A percentile compares a stretch with the other conserved stretches of the same genome.
Evolutionary conservation across 805 yeast species (phyloP).

Genomic region (Pichia ethanolica): DNA sequence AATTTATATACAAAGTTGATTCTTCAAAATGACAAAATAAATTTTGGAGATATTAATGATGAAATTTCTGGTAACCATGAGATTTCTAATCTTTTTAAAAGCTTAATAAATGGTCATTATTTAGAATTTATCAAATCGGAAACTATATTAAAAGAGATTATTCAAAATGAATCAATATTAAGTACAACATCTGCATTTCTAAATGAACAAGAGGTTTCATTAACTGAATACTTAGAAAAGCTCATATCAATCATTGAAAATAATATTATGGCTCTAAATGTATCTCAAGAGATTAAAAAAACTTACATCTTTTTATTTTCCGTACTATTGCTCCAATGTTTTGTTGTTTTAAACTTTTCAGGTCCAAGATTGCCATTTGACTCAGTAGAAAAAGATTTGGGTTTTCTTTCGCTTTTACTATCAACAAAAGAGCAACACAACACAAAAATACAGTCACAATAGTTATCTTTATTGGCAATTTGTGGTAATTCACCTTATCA

Average conservation of each 20-base stretch:
- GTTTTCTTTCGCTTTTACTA: constrained; percentile 15
- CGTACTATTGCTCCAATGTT: constrained; percentile 56
- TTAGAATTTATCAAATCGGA: constrained; percentile 12
- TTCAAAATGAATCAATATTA: constrained; percentile 10
- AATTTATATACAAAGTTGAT: constrained; percentile 14
- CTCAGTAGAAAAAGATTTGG: constrained; percentile 7
- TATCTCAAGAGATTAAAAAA: not conserved
- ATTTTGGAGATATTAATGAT: not conserved
- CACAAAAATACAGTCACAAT: constrained; percentile 2
- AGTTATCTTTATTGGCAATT: constrained; percentile 15
- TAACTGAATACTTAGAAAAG: not conserved
- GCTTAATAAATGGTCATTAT: constrained; percentile 25
- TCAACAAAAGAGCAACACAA: constrained; percentile 18
- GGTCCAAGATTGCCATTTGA: constrained; percentile 59
- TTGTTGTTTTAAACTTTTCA: constrained; percentile 70
- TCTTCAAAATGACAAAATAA: constrained; percentile 12
- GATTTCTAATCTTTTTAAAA: not conserved
- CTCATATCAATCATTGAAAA: not conserved
- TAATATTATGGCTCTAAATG: not conserved
- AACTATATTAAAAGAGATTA: constrained; percentile 8
- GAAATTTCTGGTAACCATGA: not conserved
- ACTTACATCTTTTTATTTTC: constrained; percentile 33
- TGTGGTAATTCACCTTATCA: constrained; percentile 66
- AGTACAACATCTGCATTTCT: constrained; percentile 4
- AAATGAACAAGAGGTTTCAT: not conserved